Conservation (phyloP, 2,329 filamentous ascomycete genomes). For the Alternaria longipes region DNA sequence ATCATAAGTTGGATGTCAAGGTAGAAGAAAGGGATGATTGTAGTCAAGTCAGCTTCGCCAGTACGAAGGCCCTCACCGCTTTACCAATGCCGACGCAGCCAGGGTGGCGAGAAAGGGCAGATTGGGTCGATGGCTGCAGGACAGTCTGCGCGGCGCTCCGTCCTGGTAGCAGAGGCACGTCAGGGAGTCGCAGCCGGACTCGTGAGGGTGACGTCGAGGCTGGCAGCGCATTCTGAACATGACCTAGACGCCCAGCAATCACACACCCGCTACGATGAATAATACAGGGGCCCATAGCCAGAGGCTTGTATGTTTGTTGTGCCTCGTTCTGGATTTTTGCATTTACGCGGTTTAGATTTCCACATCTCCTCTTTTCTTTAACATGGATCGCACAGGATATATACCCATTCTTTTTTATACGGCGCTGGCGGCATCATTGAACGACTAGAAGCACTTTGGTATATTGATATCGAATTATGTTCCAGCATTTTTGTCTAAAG, state of each 20-base stretch:
- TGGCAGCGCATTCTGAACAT: not conserved
- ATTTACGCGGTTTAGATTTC: not conserved
- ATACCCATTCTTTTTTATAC: not conserved
- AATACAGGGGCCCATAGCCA: not conserved
- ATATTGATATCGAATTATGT: not conserved
- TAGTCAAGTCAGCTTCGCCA: slow-evolving; percentile 30
- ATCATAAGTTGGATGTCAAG: slow-evolving; percentile 28
- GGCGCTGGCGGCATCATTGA: not conserved
- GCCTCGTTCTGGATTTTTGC: not conserved
- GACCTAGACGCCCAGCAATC: not conserved
- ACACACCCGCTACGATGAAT: not conserved
- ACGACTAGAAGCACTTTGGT: not conserved
- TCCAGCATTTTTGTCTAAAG: not conserved
- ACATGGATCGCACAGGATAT: not conserved
- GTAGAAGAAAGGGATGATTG: slow-evolving; percentile 32
- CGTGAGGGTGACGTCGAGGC: slow-evolving; percentile 18
- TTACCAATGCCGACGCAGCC: slow-evolving; percentile 19
- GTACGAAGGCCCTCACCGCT: slow-evolving; percentile 31
- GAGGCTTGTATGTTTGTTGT: not conserved
- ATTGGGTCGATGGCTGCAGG: slow-evolving; percentile 30
- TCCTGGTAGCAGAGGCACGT: slow-evolving; percentile 17
- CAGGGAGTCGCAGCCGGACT: slow-evolving; percentile 5
- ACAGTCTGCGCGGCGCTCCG: slow-evolving; percentile 27
- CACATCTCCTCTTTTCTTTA: not conserved
- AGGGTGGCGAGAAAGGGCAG: slow-evolving; percentile 6